Conservation (phyloP, 2,329 filamentous ascomycete species). For the Tolypocladium album region DNA sequence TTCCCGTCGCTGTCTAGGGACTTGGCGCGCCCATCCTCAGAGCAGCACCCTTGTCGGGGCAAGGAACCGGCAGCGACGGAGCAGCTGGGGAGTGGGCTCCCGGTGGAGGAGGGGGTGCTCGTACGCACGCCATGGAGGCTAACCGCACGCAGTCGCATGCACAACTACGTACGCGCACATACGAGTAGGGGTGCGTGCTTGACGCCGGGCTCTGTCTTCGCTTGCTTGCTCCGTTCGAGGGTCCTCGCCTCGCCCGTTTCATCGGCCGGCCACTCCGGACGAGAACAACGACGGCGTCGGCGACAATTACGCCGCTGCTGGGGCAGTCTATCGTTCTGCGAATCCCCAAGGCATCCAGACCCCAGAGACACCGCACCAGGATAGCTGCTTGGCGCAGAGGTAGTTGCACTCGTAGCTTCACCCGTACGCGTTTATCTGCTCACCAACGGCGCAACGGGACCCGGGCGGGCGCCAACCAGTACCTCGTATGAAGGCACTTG, state of each 20-base stretch:
- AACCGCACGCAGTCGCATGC: too few relatives aligned
- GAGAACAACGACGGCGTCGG: too few relatives aligned
- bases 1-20: background rate
- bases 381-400: too few relatives aligned
- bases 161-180: background rate
- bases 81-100: background rate
- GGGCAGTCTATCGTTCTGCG: background rate
- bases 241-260: too few relatives aligned
- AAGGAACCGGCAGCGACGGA: background rate
- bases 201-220: background rate
- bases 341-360: background rate
- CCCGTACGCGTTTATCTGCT: background rate
- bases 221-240: background rate
- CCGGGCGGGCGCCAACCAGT: background rate
- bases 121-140: background rate
- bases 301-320: background rate
- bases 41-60: background rate
- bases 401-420: too few relatives aligned
- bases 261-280: background rate
- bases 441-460: background rate
- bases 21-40: background rate
- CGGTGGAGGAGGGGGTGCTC: background rate
- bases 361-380: too few relatives aligned
- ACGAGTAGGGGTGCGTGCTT: background rate
- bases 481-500: background rate